A percentile compares a stretch with the other conserved stretches of the same genome.
These are phyloP conservation scores for Xenosphaeropsis pyriputrescens DNA, from an alignment of 2,329 filamentous ascomycete species.

Conservation along the genomic window DNA sequence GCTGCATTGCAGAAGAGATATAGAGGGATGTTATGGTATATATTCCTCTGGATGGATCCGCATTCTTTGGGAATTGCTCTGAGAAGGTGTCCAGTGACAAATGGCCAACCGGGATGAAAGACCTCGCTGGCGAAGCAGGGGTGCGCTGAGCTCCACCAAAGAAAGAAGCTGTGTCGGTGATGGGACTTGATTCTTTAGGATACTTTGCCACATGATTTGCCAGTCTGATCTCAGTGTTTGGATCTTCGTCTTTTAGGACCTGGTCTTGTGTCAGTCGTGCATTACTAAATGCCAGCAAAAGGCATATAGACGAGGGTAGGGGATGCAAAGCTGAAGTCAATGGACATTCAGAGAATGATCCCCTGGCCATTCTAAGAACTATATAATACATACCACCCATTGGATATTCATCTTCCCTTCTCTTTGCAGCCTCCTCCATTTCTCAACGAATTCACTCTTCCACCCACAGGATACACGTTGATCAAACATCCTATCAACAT, in stretches of 20 bases:
- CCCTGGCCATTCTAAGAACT: too few relatives aligned
- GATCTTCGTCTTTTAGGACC: constrained; percentile 1
- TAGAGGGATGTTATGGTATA: constrained; percentile 12
- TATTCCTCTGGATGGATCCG: constrained; percentile 2
- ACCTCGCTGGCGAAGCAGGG: constrained; percentile 1
- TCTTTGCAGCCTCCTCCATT: constrained; percentile 7
- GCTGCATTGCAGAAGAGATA: constrained; percentile 8
- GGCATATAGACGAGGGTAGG: too few relatives aligned
- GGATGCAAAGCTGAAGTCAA: too few relatives aligned
- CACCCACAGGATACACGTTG: constrained; percentile 29
- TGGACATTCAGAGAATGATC: too few relatives aligned
- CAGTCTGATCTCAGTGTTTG: not conserved
- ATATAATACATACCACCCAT: constrained; percentile 9
- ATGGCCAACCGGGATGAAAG: constrained; percentile 13
- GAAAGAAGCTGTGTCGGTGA: constrained; percentile 8
- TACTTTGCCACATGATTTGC: constrained; percentile 5
- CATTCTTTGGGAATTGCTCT: constrained; percentile 1
- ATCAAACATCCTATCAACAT: constrained; percentile 23
- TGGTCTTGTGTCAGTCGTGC: not conserved
- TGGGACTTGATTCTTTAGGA: constrained; percentile 6
- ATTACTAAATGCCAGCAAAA: not conserved
- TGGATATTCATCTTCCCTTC: constrained; percentile 7
- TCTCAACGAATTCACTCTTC: constrained; percentile 20
- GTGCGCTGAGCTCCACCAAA: constrained; percentile 4
- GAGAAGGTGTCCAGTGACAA: constrained; percentile 9